A percentile compares a stretch with the other conserved stretches of the same genome.
phyloP scores from a whole-genome alignment of 371 early-diverging fungal genomes.

The Amoeboradix gromovi region DNA sequence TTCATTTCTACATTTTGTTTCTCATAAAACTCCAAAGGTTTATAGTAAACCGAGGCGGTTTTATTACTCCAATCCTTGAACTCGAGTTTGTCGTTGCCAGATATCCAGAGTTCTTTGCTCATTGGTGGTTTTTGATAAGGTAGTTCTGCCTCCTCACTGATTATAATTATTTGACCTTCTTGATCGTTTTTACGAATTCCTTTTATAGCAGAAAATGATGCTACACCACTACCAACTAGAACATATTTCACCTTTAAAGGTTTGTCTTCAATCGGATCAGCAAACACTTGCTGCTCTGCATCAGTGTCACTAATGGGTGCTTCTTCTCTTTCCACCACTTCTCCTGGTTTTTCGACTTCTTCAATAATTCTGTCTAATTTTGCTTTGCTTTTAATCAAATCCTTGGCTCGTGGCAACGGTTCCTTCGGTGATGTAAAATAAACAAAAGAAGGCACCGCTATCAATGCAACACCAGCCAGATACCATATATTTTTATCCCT shows the following conservation, averaged over 20 bases:
- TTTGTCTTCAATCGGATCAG: neutral
- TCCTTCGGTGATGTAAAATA: neutral
- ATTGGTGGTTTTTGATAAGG: slow-evolving; percentile 36
- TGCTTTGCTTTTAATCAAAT: too few species aligned
- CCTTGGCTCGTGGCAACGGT: too few species aligned
- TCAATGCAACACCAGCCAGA: neutral
- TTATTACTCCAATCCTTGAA: slow-evolving; percentile 43
- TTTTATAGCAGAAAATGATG: slow-evolving; percentile 7
- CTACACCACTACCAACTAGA: slow-evolving; percentile 3
- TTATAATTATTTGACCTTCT: slow-evolving; percentile 31
- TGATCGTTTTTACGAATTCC: slow-evolving; percentile 35
- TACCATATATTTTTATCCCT: neutral
- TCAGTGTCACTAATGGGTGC: neutral
- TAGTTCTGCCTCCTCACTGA: slow-evolving; percentile 25
- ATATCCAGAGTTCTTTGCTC: slow-evolving; percentile 43
- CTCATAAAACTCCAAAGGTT: neutral
- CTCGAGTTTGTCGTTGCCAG: slow-evolving; percentile 15
- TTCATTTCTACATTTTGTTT: neutral
- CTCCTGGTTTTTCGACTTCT: too few species aligned
- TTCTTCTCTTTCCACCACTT: neutral
- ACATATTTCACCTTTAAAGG: neutral
- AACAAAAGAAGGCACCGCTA: neutral
- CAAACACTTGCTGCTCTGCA: neutral
- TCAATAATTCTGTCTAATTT: too few species aligned
- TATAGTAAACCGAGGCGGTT: slow-evolving; percentile 5